Evolutionary conservation across 768 basidiomycete species (phyloP).

Genomic region (Lactarius deliciosus): DNA sequence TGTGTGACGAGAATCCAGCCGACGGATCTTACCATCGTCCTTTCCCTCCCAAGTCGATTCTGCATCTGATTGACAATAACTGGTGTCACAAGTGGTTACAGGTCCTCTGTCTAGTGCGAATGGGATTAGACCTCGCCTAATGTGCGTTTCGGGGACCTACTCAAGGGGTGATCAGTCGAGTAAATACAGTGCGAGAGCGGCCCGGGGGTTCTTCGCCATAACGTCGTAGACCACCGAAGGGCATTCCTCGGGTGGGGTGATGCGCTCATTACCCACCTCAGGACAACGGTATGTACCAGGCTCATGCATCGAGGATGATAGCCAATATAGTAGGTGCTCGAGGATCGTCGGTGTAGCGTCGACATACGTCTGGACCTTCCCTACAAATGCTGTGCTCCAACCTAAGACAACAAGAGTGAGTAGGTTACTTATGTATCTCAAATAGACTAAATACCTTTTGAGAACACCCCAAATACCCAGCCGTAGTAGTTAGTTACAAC

Average conservation of each 20-base stretch:
- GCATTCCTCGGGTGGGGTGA: conserved; percentile 23
- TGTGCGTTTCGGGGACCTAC: conserved; percentile 29
- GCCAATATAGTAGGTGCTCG: conserved; percentile 26
- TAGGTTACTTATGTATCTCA: background rate
- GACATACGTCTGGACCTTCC: conserved; percentile 15
- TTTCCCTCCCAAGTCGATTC: conserved; percentile 26
- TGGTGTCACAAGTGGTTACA: background rate
- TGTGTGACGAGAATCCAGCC: background rate
- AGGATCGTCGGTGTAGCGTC: conserved; percentile 21
- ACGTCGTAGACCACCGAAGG: conserved; percentile 26
- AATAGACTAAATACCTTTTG: conserved; percentile 18
- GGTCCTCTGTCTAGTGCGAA: conserved; percentile 12
- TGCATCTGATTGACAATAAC: conserved; percentile 3
- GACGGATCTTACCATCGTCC: conserved; percentile 20
- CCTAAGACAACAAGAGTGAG: conserved; percentile 5
- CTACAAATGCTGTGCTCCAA: conserved; percentile 21
- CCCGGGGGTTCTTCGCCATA: conserved; percentile 28
- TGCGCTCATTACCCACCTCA: conserved; percentile 27
- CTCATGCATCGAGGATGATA: conserved; percentile 27
- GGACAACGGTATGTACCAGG: conserved; percentile 25
- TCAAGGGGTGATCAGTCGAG: conserved; percentile 27
- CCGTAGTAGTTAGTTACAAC: conserved; percentile 31
- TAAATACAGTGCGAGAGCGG: conserved; percentile 25
- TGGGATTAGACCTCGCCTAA: conserved; percentile 26
- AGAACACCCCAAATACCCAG: conserved; percentile 33